These are phyloP conservation scores for Stramenopiles sp. DNA, from an alignment of 352 stramenopile species.

Conservation along the genomic window DNA sequence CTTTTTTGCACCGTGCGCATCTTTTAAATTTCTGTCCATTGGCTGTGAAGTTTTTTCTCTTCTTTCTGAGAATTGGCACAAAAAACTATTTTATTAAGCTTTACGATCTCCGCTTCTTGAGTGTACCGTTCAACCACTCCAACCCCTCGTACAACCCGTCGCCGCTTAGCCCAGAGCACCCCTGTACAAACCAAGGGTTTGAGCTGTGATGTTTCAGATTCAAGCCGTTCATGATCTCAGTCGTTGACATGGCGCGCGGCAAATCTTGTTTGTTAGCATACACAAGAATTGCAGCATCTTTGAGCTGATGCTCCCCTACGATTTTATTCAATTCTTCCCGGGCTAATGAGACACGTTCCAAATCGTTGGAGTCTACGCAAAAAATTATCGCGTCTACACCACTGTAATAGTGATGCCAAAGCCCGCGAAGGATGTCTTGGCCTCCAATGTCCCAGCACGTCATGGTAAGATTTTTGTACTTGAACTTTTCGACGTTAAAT, in stretches of 20 bases:
- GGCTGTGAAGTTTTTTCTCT: too few species aligned
- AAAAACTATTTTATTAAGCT: too few species aligned
- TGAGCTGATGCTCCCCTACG: conserved; percentile 92
- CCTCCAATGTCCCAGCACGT: conserved; percentile 97
- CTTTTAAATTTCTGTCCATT: too few species aligned
- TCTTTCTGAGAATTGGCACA: too few species aligned
- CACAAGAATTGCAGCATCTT: conserved; percentile 84
- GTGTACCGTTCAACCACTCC: conserved; percentile 80
- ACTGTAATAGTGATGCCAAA: conserved; percentile 99
- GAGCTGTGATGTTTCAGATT: conserved; percentile 84
- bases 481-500: conserved; percentile 98
- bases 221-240: conserved; percentile 97
- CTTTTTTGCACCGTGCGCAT: too few species aligned
- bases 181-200: conserved; percentile 98
- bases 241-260: conserved; percentile 85
- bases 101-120: conserved; percentile 55
- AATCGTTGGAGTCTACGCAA: conserved; percentile 96
- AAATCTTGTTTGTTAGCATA: conserved; percentile 99
- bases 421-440: conserved; percentile 91
- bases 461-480: conserved; percentile 99
- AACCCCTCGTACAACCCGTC: conserved; percentile 97
- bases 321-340: conserved; percentile 93
- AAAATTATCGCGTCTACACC: conserved; percentile 99
- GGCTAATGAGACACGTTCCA: conserved; percentile 88
- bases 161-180: conserved; percentile 91